Evolutionary conservation across 2,329 filamentous ascomycete species (phyloP).

Genomic region (Colletotrichum aenigma): DNA sequence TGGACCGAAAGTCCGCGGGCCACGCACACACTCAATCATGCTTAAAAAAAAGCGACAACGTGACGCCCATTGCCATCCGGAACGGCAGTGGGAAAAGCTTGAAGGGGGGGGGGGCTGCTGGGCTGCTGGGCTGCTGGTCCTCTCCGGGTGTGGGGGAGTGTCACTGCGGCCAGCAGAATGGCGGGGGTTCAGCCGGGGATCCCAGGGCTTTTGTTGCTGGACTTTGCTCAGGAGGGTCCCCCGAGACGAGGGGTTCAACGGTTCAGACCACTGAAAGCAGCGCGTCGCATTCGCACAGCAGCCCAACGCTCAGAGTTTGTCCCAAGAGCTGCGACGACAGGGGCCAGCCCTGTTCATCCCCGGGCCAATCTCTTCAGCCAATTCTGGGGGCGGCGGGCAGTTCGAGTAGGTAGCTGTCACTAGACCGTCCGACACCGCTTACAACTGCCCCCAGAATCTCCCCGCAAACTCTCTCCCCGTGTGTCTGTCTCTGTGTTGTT

Average conservation of each 20-base stretch:
- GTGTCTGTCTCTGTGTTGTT: neutral
- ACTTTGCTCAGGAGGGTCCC: neutral
- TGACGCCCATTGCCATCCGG: neutral
- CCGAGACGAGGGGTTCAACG: slow-evolving; percentile 9
- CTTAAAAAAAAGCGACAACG: neutral
- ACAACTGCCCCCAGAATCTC: slow-evolving; percentile 3
- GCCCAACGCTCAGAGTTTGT: neutral
- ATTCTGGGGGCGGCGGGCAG: neutral
- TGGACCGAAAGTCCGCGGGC: neutral
- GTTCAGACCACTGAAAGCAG: neutral
- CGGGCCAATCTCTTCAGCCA: neutral
- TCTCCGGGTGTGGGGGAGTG: neutral
- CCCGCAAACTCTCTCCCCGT: neutral
- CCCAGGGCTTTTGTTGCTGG: neutral
- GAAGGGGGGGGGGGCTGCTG: neutral
- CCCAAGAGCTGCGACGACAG: neutral
- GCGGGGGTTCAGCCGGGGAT: neutral
- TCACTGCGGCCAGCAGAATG: neutral
- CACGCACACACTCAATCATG: neutral
- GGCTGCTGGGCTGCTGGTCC: neutral
- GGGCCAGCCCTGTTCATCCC: neutral
- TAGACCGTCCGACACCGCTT: neutral
- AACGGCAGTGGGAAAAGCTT: neutral
- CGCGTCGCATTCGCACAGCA: neutral
- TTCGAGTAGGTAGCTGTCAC: neutral